A percentile compares a stretch with the other conserved stretches of the same genome.
Evolutionary conservation across 768 basidiomycete species (phyloP).

Genomic region (Tylopilus cervinicoccineus): DNA sequence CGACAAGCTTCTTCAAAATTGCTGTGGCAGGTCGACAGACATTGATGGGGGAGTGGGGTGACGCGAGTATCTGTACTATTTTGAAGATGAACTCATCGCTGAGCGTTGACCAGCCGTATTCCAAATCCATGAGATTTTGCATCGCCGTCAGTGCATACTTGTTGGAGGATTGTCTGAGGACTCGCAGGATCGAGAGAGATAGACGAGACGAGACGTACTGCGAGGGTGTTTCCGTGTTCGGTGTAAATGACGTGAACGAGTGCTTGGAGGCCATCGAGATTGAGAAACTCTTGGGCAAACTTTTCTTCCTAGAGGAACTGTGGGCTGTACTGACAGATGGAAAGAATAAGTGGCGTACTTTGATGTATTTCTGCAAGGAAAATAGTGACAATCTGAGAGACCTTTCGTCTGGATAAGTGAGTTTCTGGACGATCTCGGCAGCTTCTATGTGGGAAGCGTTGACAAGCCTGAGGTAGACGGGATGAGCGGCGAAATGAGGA

Average conservation of each 20-base stretch:
- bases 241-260: conserved; percentile 66
- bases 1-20: conserved; percentile 85
- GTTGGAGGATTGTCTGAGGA: conserved; percentile 10
- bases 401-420: conserved; percentile 55
- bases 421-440: conserved; percentile 67
- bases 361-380: conserved; percentile 75
- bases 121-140: conserved; percentile 85
- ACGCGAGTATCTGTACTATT: conserved; percentile 75
- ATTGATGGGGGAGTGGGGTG: conserved; percentile 75
- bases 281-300: conserved; percentile 77
- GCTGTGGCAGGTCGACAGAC: conserved; percentile 89
- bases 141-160: conserved; percentile 83
- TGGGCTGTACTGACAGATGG: neutral
- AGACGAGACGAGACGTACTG: conserved; percentile 43
- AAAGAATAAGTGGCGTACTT: conserved; percentile 40
- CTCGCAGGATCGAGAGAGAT: neutral
- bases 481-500: neutral
- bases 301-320: conserved; percentile 63
- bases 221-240: conserved; percentile 78
- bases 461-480: conserved; percentile 53
- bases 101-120: conserved; percentile 78
- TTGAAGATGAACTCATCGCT: conserved; percentile 69
- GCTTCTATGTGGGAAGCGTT: conserved; percentile 80
- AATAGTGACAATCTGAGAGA: conserved; percentile 67
- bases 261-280: conserved; percentile 63